Evolutionary conservation across 2,329 filamentous ascomycete species (phyloP), one percentile per base, ranked within the genome.

Genomic region (Phialocephala sp.): DNA sequence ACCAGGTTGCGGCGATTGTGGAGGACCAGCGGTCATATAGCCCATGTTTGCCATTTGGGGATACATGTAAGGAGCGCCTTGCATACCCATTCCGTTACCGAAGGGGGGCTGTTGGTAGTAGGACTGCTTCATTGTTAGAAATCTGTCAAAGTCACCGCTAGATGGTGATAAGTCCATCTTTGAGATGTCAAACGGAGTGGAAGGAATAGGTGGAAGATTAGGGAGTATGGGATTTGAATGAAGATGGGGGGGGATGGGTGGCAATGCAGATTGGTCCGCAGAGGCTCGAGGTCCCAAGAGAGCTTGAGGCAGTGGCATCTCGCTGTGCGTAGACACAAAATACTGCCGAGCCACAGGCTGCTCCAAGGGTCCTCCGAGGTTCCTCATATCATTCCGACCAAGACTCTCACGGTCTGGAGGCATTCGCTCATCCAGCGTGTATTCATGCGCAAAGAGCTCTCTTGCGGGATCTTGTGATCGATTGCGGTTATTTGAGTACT

Each of bases 101-200:
- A 82, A 83, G 64, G 78, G 74, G 81, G 81, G 81, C 15, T 84
- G 84, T 39, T 78, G 79, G 69, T 83, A 90, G 63, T 81, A 83
- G 22, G 61, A 88, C 69, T 81, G 84, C 89, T 94, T 86, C 73
- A 87, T 93, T 64, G 74, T 76, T 72, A 77, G 75, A 74, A 72
- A 72, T 70, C 86, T 84, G 78, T 94, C 90, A 84, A 90, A 92
- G 71, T 88, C 84, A 75, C 87, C 87, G 76, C 82, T 89, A 75
- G 88, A 86, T 66, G 90, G 90, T 69, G 89, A 89, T 65, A 93
- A 79, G 79, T 92, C 86, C 76, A 86, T 66, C 64, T 73, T 72
- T 72, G 68, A 55, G 45, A 74, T 66, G 58, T 67, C 72, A 69
- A 67, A 72, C 66, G 72, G 68, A 71, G 73, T 69, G 52, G 74